Evolutionary conservation across 169 alveolate species (phyloP).

Genomic region (Plasmodium adleri): DNA sequence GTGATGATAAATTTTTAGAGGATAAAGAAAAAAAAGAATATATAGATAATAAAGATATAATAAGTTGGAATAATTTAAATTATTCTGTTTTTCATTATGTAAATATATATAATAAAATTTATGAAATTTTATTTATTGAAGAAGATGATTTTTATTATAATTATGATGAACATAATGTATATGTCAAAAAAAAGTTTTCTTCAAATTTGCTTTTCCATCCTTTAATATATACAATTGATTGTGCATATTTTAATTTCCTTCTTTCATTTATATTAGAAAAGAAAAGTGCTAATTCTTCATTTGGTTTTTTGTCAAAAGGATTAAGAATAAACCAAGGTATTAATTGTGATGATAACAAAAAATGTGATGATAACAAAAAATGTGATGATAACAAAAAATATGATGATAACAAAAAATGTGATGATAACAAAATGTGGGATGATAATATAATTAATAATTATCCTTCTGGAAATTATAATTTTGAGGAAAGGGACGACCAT

Average conservation of each 20-base stretch:
- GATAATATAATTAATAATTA: not conserved
- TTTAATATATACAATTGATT: slow-evolving; percentile 34
- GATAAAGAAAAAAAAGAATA: slow-evolving; percentile 9
- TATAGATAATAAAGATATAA: slow-evolving; percentile 11
- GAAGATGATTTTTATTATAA: slow-evolving; percentile 57
- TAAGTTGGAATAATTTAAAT: slow-evolving; percentile 37
- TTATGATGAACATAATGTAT: slow-evolving; percentile 31
- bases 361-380: not conserved
- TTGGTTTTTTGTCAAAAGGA: no score
- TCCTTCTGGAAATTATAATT: no score
- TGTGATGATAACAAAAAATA: no score
- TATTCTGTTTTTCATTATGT: slow-evolving; percentile 47
- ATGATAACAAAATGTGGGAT: no score
- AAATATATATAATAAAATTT: slow-evolving; percentile 16
- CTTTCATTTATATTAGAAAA: slow-evolving; percentile 22
- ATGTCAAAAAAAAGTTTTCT: slow-evolving; percentile 22
- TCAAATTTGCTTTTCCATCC: slow-evolving; percentile 33
- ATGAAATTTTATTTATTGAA: slow-evolving; percentile 36
- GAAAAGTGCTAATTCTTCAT: not conserved
- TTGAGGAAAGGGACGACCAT: no score
- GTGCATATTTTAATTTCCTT: slow-evolving; percentile 41
- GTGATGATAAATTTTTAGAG: not conserved
- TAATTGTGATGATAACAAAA: not conserved
- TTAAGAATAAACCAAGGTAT: no score
- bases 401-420: no score